phyloP scores from a whole-genome alignment of 192 early-diverging fungal species.

The Backusella morwellensis region DNA sequence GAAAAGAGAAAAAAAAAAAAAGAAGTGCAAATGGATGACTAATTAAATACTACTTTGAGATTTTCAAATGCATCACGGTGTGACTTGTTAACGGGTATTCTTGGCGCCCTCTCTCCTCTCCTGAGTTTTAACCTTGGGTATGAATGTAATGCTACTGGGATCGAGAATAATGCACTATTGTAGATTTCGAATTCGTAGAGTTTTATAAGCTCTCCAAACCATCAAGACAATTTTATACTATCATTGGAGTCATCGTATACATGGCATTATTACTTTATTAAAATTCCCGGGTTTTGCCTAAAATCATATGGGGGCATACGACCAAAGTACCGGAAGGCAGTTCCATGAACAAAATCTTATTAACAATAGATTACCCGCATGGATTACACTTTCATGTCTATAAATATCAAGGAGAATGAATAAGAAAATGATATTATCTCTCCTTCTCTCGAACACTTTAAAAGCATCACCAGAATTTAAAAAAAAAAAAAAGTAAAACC shows the following conservation, averaged over 20 bases:
- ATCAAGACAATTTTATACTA: not conserved
- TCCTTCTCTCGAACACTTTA: no score
- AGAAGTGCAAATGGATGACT: not conserved
- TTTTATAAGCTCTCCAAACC: not conserved
- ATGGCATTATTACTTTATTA: no score
- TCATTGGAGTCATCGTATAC: not conserved
- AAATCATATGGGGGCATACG: not conserved
- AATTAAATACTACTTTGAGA: not conserved
- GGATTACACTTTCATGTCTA: not conserved
- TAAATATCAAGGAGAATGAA: not conserved
- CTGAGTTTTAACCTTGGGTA: not conserved
- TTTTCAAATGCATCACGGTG: not conserved
- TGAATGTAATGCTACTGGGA: not conserved
- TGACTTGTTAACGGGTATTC: not conserved
- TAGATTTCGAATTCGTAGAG: not conserved
- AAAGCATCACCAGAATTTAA: no score
- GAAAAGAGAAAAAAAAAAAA: not conserved
- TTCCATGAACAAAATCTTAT: not conserved
- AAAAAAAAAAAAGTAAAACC: no score
- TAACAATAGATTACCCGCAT: not conserved
- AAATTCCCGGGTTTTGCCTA: no score
- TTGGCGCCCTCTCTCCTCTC: not conserved
- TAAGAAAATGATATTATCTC: no score
- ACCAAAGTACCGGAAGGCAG: not conserved
- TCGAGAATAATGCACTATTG: not conserved